phyloP scores from a whole-genome alignment of 2,329 filamentous ascomycete species.

The Pseudogymnoascus pannorum region DNA sequence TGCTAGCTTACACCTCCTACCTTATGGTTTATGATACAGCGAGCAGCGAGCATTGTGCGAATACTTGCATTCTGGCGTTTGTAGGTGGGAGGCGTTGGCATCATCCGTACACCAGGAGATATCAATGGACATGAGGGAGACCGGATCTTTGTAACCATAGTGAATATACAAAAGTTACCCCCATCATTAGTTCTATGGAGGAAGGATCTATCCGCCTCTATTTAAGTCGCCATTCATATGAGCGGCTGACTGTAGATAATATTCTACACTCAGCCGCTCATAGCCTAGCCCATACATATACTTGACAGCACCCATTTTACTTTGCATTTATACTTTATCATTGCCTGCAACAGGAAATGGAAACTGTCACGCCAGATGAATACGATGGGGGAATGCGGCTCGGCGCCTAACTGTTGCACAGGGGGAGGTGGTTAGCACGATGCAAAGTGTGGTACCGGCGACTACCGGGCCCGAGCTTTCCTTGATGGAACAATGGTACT shows the following conservation, averaged over 20 bases:
- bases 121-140: slow-evolving; percentile 2
- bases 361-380: neutral
- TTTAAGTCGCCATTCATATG: neutral
- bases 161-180: slow-evolving; percentile 5
- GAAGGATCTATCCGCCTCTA: neutral
- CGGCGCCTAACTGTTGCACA: neutral
- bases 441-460: neutral
- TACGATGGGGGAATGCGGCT: neutral
- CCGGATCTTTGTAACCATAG: neutral
- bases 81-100: slow-evolving; percentile 6
- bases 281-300: neutral
- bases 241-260: neutral
- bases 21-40: slow-evolving; percentile 8
- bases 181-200: neutral
- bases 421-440: neutral
- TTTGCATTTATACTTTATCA: neutral
- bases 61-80: slow-evolving; percentile 7
- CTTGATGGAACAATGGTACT: neutral
- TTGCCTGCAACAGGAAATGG: neutral
- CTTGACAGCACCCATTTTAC: neutral
- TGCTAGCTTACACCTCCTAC: neutral
- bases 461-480: slow-evolving; percentile 1
- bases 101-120: neutral
- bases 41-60: slow-evolving; percentile 5
- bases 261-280: neutral